Evolutionary conservation across 805 yeast species (phyloP), one percentile per base, ranked within the genome.

Genomic region (Yamadazyma olivae): DNA sequence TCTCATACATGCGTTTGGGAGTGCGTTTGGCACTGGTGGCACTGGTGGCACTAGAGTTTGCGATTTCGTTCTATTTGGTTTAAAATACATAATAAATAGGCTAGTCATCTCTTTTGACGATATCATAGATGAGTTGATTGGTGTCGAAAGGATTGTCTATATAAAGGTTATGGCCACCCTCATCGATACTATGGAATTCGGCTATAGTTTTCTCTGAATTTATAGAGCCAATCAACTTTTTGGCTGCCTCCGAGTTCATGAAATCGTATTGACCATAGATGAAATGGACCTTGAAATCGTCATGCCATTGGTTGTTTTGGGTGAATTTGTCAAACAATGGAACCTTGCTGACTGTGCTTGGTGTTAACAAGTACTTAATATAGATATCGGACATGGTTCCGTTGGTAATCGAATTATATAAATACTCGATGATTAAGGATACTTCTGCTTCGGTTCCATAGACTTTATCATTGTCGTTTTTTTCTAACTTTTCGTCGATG

Each of bases 241-340:
- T 37, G 4, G 83, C 83, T 0, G 83, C 82, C 27, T 64, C 68
- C 1, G 69, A 56, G 49, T 78, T 71, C 93, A 83, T 84, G 70
- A 85, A 84, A 51, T 85, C 95, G 44, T 67, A 75, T 44, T 79
- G 75, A 0, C 93, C 95, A 54, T 83, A 85, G 6, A 74, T 49
- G 55, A 78, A 62, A 46, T 77, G 53, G 2, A 72, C 61, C 29
- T 64, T 57, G 33, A 64, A 61, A 3, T 24, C 23, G 3, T 31
- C 33, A 13, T 21, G n/a, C 36, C 45, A 35, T 4, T 29, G 17
- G 17, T 38, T 27, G 6, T 35, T 20, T 13, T 10, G 18, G 5
- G 24, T 10, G 24, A 79, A 56, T 39, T 80, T 72, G 51, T 83
- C 90, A 46, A 72, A 57, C 37, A 84, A 67, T 1, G 95, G 93